Evolutionary conservation across 176 grass and related monocot species (phyloP).

Genomic region (Areca catechu): DNA sequence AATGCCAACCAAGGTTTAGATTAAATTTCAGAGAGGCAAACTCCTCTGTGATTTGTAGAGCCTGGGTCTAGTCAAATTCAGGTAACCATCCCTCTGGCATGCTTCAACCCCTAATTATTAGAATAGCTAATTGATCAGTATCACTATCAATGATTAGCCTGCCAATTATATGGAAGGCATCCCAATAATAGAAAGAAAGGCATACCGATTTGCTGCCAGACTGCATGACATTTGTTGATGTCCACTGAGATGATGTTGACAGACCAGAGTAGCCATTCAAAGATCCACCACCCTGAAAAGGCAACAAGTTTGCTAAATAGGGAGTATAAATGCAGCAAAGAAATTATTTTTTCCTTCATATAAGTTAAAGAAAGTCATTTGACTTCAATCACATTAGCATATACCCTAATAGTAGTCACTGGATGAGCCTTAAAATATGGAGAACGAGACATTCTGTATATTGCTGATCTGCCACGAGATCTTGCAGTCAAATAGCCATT

Average conservation of each 20-base stretch:
- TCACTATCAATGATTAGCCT: neutral
- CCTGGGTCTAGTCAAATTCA: too few species aligned
- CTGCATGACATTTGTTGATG: slow-evolving; percentile 17
- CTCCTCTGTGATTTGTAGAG: too few species aligned
- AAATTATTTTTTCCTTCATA: slow-evolving; percentile 8
- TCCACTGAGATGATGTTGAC: slow-evolving; percentile 20
- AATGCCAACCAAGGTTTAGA: too few species aligned
- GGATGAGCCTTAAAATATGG: slow-evolving; percentile 51
- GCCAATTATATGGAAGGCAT: neutral
- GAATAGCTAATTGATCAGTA: neutral
- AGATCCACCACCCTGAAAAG: slow-evolving; percentile 29
- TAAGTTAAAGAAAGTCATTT: slow-evolving; percentile 2
- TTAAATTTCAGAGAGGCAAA: too few species aligned
- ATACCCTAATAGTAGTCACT: neutral
- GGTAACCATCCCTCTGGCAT: too few species aligned
- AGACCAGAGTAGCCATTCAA: slow-evolving; percentile 21
- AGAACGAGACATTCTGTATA: slow-evolving; percentile 47
- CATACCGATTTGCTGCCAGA: slow-evolving; percentile 39
- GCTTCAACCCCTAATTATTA: neutral
- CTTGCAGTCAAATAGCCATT: slow-evolving; percentile 20
- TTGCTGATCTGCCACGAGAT: slow-evolving; percentile 27
- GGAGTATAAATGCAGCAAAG: neutral
- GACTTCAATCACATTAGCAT: neutral
- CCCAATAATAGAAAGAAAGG: neutral
- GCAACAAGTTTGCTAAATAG: neutral